These are phyloP conservation scores for Dictyostelium brefeldianum DNA, from an alignment of 78 protist genomes.

Conservation along the genomic window DNA sequence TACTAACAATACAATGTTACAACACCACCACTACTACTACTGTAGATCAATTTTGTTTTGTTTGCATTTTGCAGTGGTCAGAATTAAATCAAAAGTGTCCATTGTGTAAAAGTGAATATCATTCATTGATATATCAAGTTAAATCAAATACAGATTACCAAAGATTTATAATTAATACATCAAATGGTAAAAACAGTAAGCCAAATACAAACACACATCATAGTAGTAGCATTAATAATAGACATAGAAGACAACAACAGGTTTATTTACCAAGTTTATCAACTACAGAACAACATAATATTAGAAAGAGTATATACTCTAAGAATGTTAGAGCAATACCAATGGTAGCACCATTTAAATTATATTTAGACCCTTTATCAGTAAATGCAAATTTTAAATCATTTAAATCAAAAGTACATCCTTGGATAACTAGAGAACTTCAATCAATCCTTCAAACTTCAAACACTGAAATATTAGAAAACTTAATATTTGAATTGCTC, in stretches of 20 bases:
- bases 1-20: background rate
- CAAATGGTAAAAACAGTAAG: background rate
- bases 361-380: constrained; percentile 43
- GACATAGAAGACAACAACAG: background rate
- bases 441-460: constrained; percentile 44
- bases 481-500: constrained; percentile 16
- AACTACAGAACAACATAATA: constrained; percentile 3
- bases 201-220: background rate
- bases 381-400: background rate
- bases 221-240: background rate
- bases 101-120: constrained; percentile 39
- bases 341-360: constrained; percentile 65
- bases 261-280: constrained; percentile 6
- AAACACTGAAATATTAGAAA: constrained; percentile 34
- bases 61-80: constrained; percentile 73
- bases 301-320: constrained; percentile 68
- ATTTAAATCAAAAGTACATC: constrained; percentile 17
- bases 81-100: constrained; percentile 62
- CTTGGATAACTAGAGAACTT: constrained; percentile 65
- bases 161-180: constrained; percentile 27
- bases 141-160: constrained; percentile 71
- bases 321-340: constrained; percentile 39
- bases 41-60: constrained; percentile 62
- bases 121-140: constrained; percentile 57
- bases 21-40: background rate